Conservation (phyloP, 2,329 filamentous ascomycete species). For the Aspergillus calidoustus region DNA sequence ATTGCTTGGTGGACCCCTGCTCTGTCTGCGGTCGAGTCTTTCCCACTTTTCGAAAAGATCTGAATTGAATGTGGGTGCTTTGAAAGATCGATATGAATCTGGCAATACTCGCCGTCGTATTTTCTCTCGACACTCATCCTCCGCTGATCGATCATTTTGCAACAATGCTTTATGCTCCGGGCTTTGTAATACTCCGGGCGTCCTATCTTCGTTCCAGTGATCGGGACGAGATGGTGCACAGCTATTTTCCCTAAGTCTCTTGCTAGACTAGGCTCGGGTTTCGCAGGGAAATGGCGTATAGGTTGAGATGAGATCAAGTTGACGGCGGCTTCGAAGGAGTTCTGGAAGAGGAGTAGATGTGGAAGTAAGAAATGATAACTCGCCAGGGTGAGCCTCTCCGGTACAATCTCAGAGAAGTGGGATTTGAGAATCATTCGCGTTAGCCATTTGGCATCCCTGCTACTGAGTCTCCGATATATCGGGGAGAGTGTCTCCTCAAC, state of each 20-base stretch:
- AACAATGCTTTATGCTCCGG: constrained; percentile 74
- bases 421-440: constrained; percentile 79
- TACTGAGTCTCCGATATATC: constrained; percentile 64
- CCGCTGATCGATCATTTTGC: constrained; percentile 64
- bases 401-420: constrained; percentile 69
- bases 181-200: constrained; percentile 68
- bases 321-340: constrained; percentile 67
- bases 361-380: constrained; percentile 73
- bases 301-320: constrained; percentile 52
- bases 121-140: constrained; percentile 79
- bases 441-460: constrained; percentile 84
- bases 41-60: constrained; percentile 91
- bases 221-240: constrained; percentile 55
- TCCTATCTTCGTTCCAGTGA: constrained; percentile 66
- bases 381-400: constrained; percentile 59
- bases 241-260: constrained; percentile 39
- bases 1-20: constrained; percentile 66
- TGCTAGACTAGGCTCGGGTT: constrained; percentile 38
- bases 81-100: constrained; percentile 76
- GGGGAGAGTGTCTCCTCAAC: constrained; percentile 55
- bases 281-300: constrained; percentile 42
- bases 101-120: constrained; percentile 88
- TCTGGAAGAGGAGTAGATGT: constrained; percentile 69
- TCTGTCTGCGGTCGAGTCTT: constrained; percentile 80
- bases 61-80: constrained; percentile 63